Evolutionary conservation across 208 protist genomes (phyloP), one percentile per base, ranked within the genome.

Genomic region (Porcisia hertigi): DNA sequence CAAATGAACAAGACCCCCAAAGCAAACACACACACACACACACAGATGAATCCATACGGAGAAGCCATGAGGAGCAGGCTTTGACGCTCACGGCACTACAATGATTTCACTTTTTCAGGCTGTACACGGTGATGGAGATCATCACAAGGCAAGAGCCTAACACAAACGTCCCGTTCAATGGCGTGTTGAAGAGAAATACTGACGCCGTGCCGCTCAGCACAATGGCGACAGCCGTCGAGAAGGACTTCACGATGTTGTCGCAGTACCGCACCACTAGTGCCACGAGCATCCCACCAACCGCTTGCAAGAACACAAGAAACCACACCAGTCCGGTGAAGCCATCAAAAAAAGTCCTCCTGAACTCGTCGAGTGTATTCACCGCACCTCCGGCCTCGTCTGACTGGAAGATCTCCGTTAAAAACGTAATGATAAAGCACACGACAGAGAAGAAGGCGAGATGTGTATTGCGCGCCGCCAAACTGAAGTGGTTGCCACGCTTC

Each of bases 231-330:
- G 75, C 84, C 4, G 85, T 87, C 25, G 87, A 86, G 78, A 95
- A 93, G 1, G 83, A 72, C 75, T 93, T 93, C 49, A 93, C 77
- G 20, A 95, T 92, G 84, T 90, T 93, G 83, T 92, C 86, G 18
- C 87, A 81, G 81, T 95, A 89, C 49, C 86, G 80, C 55, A 95
- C 73, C 3, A 93, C 86, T 30, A 93, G 34, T 12, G 87, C 89
- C 14, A 95, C 84, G 5, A 95, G 36, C 36, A 95, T 71, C 9
- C 88, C 91, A 12, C 87, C 89, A 5, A 81, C 4, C 11, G 85
- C 82, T 59, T 92, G 86, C 30, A 92, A 77, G 34, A 87, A 8
- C 45, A 95, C 76, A 8, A 93, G 36, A 16, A 83, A 59, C 85
- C 86, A 90, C 23, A 86, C 83, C 0, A 91, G 66, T 0, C 18